Percentiles rank a stretch among this genome's conserved stretches.
Conservation (phyloP, 768 basidiomycete species). For the Cubamyces lactineus region DNA sequence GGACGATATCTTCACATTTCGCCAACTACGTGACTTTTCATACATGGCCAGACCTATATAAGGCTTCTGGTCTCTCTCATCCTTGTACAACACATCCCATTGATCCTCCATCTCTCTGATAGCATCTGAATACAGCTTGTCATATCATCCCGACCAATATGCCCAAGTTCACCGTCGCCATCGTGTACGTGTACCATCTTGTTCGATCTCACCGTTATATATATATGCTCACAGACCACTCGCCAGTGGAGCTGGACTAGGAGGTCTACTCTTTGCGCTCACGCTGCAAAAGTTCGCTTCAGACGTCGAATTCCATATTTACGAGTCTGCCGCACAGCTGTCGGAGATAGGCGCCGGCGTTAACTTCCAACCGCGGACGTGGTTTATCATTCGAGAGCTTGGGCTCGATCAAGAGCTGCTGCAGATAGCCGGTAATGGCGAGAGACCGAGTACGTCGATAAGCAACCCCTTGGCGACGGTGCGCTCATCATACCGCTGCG, state of each 20-base stretch:
- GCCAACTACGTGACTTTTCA: no score
- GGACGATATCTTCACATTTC: no score
- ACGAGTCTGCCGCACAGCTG: constrained; percentile 25
- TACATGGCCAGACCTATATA: no score
- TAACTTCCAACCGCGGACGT: constrained; percentile 16
- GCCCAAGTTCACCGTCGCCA: constrained; percentile 10
- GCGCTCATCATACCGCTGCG: not conserved
- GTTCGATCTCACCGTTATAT: not conserved
- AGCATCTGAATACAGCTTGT: not conserved
- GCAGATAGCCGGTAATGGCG: not conserved
- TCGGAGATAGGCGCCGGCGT: constrained; percentile 28
- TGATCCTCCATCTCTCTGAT: not conserved
- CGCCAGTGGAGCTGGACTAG: constrained; percentile 26
- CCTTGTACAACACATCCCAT: not conserved
- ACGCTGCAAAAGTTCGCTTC: constrained; percentile 19
- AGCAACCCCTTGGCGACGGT: no score
- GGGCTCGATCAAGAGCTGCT: constrained; percentile 12
- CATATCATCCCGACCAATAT: not conserved
- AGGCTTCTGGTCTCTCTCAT: not conserved
- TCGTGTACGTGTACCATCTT: not conserved
- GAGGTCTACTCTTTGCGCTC: constrained; percentile 25
- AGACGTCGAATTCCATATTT: constrained; percentile 28
- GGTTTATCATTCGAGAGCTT: constrained; percentile 16
- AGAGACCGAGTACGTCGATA: not conserved
- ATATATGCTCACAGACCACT: no score